Evolutionary conservation across 331 rosid genomes (phyloP).

Genomic region (Rosa hybrid): DNA sequence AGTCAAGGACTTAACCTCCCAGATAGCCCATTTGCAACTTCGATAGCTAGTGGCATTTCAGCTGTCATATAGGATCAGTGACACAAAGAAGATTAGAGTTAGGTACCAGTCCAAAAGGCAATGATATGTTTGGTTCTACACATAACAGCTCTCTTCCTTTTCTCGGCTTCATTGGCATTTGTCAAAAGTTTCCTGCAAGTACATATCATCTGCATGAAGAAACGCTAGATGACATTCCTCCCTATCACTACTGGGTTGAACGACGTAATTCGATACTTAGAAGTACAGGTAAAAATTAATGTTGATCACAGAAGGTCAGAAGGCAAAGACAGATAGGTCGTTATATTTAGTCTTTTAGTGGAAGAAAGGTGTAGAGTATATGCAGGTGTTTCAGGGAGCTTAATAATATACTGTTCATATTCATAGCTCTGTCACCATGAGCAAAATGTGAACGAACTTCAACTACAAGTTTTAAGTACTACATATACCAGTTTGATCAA

Average conservation of each 20-base stretch:
- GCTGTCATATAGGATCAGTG: constrained; percentile 47
- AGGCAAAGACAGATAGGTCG: constrained; percentile 29
- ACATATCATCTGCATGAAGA: constrained; percentile 46
- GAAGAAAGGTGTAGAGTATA: constrained; percentile 11
- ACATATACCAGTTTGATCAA: constrained; percentile 10
- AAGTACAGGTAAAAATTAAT: constrained; percentile 37
- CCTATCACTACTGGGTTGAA: constrained; percentile 33
- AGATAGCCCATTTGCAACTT: constrained; percentile 74
- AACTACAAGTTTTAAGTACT: constrained; percentile 19
- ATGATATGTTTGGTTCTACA: constrained; percentile 38
- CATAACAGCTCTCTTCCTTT: constrained; percentile 29
- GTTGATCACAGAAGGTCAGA: constrained; percentile 39
- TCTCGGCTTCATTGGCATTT: constrained; percentile 4
- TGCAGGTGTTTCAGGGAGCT: constrained; percentile 30
- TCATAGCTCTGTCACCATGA: constrained; percentile 22
- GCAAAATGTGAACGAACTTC: constrained; percentile 19
- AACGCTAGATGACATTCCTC: constrained; percentile 28
- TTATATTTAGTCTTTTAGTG: constrained; percentile 35
- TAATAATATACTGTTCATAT: constrained; percentile 18
- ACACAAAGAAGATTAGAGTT: constrained; percentile 51
- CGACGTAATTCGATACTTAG: constrained; percentile 47
- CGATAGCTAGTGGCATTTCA: constrained; percentile 43
- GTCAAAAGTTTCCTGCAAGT: constrained; percentile 38
- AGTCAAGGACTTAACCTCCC: constrained; percentile 67
- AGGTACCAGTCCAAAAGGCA: constrained; percentile 27